Conservation (phyloP, 1,284 basidiomycete species). For the Moesziomyces sp. region DNA sequence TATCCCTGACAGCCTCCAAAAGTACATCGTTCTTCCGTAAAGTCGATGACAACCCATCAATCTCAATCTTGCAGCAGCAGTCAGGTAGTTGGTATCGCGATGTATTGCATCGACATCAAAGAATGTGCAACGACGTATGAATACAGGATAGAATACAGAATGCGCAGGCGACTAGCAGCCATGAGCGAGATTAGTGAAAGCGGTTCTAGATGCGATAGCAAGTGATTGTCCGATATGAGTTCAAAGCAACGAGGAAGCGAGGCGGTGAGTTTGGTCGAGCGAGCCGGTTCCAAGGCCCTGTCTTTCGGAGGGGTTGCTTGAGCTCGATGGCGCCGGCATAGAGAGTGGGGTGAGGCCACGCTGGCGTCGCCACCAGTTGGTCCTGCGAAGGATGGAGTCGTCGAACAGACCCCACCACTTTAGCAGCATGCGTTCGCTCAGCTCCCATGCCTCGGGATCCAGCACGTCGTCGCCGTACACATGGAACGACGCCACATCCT, state of each 20-base stretch:
- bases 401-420: slow-evolving; percentile 57
- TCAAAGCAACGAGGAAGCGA: slow-evolving; percentile 10
- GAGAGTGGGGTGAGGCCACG: slow-evolving; percentile 24
- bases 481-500: slow-evolving; percentile 24
- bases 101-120: neutral
- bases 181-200: neutral
- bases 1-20: slow-evolving; percentile 85
- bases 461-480: slow-evolving; percentile 49
- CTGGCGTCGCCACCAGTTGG: slow-evolving; percentile 54
- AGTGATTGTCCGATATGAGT: slow-evolving; percentile 18
- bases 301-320: slow-evolving; percentile 9
- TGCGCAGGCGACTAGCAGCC: neutral
- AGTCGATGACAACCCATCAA: neutral
- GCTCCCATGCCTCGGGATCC: slow-evolving; percentile 50
- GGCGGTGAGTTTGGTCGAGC: slow-evolving; percentile 24
- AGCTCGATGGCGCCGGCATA: neutral
- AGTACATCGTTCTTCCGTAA: slow-evolving; percentile 82
- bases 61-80: neutral
- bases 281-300: slow-evolving; percentile 41
- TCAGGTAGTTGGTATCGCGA: neutral
- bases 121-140: slow-evolving; percentile 1
- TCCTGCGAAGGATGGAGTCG: slow-evolving; percentile 28
- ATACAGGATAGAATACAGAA: slow-evolving; percentile 24
- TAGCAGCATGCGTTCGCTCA: slow-evolving; percentile 27
- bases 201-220: neutral